Percentiles rank a stretch among this genome's conserved stretches.
phyloP scores from a whole-genome alignment of 371 early-diverging fungal species.

The Apophysomyces elegans region DNA sequence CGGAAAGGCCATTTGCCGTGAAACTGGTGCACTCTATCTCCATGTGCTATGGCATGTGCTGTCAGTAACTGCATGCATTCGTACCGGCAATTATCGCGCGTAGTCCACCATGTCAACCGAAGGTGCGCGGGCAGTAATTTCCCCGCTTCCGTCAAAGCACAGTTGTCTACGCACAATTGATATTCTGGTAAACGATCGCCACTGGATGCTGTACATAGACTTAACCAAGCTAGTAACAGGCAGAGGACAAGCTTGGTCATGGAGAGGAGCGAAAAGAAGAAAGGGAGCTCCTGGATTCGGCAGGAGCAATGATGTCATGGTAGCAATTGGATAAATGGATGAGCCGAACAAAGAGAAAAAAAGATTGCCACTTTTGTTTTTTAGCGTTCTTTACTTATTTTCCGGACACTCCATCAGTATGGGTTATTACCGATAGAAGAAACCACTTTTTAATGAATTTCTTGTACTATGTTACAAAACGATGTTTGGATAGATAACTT shows the following conservation, averaged over 20 bases:
- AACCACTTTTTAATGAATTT: no score
- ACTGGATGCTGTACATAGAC: neutral
- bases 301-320: no score
- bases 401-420: no score
- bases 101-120: neutral
- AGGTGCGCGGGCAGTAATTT: neutral
- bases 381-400: no score
- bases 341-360: no score
- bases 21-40: conserved; percentile 7
- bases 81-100: conserved; percentile 76
- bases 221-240: conserved; percentile 3
- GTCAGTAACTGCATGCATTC: conserved; percentile 78
- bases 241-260: neutral
- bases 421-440: no score
- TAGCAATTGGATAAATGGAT: no score
- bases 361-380: no score
- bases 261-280: neutral
- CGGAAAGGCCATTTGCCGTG: conserved; percentile 84
- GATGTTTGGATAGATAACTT: no score
- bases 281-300: neutral
- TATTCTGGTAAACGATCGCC: neutral
- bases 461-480: no score
- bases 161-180: neutral
- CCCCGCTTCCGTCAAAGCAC: neutral
- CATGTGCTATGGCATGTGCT: conserved; percentile 31